phyloP scores from a whole-genome alignment of 345 rosid species.

The Luvunga scandens region DNA sequence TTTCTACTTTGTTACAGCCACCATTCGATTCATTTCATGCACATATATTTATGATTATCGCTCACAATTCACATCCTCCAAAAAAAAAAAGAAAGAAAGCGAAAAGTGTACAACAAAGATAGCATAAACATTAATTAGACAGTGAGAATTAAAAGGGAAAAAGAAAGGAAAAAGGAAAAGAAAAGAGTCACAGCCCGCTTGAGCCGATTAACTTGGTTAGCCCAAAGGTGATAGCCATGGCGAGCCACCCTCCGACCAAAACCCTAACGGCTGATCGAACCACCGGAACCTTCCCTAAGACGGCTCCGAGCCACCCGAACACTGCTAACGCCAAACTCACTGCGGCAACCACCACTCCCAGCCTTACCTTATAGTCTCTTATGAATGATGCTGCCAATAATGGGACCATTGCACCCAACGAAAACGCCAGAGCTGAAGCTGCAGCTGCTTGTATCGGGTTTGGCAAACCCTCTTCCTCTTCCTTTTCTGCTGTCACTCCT shows the following conservation, averaged over 20 bases:
- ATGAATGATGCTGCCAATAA: conserved; percentile 78
- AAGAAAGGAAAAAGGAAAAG: background rate
- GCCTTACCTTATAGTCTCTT: conserved; percentile 54
- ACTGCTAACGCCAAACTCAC: conserved; percentile 58
- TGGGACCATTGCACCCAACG: conserved; percentile 82
- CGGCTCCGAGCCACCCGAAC: conserved; percentile 82
- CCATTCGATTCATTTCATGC: background rate
- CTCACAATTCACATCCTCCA: background rate
- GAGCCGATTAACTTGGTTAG: conserved; percentile 76
- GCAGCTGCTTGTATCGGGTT: conserved; percentile 81
- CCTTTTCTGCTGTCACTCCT: conserved; percentile 14
- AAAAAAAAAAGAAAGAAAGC: background rate
- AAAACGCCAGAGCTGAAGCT: conserved; percentile 84
- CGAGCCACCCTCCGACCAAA: conserved; percentile 86
- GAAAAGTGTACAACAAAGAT: background rate
- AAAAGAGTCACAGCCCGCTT: conserved; percentile 40
- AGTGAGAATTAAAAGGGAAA: too few species aligned
- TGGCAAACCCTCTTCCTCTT: conserved; percentile 54
- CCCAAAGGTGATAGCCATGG: conserved; percentile 89
- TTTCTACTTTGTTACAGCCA: background rate
- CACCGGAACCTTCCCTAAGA: conserved; percentile 67
- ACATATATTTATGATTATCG: too few species aligned
- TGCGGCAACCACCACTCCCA: conserved; percentile 53
- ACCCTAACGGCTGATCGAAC: conserved; percentile 60
- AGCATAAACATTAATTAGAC: background rate